These are phyloP conservation scores for Solanum sparsipilum DNA, from an alignment of 257 asterid species.

Conservation along the genomic window DNA sequence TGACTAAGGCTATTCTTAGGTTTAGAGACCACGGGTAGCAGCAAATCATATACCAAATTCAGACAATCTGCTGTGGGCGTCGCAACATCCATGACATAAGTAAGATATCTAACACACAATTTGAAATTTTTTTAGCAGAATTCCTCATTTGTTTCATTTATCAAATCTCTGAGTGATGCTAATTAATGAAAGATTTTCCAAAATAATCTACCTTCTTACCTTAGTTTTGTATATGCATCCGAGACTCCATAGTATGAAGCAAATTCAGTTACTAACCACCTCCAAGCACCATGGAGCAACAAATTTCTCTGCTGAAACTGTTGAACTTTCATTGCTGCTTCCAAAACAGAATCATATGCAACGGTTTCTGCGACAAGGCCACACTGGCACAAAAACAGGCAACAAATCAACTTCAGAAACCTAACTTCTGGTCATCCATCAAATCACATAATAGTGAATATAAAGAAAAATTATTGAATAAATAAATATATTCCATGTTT, in stretches of 20 bases:
- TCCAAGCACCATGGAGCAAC: slow-evolving; percentile 71
- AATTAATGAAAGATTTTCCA: not conserved
- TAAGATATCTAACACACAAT: slow-evolving; percentile 53
- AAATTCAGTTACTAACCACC: slow-evolving; percentile 75
- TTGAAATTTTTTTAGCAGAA: not conserved
- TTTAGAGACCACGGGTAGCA: slow-evolving; percentile 63
- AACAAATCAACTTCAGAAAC: not conserved
- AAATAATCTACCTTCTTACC: slow-evolving; percentile 31
- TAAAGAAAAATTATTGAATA: not conserved
- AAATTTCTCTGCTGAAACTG: slow-evolving; percentile 75
- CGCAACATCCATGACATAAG: slow-evolving; percentile 93
- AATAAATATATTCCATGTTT: not conserved
- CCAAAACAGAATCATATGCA: slow-evolving; percentile 82
- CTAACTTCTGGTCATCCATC: not conserved
- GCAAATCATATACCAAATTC: slow-evolving; percentile 62
- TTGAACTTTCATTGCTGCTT: slow-evolving; percentile 84
- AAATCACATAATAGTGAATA: not conserved
- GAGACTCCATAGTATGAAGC: slow-evolving; percentile 88
- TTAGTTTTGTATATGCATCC: slow-evolving; percentile 75
- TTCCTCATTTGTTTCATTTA: not conserved
- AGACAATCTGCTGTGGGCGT: slow-evolving; percentile 95
- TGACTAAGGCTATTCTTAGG: slow-evolving; percentile 59
- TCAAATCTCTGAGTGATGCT: not conserved
- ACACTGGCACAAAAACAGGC: slow-evolving; percentile 29
- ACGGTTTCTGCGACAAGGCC: slow-evolving; percentile 83